Evolutionary conservation across 2,329 filamentous ascomycete species (phyloP), one percentile per base, ranked within the genome.

Genomic region (Alternaria conjuncta): DNA sequence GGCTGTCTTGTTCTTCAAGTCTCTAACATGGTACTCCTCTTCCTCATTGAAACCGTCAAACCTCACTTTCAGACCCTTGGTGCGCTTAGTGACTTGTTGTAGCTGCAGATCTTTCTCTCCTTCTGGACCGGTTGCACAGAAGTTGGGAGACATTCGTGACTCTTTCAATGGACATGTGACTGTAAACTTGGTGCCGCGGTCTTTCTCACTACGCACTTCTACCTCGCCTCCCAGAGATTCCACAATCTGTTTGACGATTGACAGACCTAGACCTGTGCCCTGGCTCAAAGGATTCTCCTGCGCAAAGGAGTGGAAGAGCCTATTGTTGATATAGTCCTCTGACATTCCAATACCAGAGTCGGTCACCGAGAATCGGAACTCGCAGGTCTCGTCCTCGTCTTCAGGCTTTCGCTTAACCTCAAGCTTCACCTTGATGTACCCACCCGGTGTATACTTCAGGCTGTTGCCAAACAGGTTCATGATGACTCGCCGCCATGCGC

Each of bases 261-360:
- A 77, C n/a, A 81, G 69, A 20, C 79, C 79, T 3, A 81, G 70
- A 11, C 79, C 79, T 12, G 78, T 80, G 12, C 79, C 79, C 28
- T 79, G 76, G n/a, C 72, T 76, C 6, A 80, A 61, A 23, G 78
- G 74, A 18, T 81, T 78, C 49, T 81, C 79, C 59, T 81, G 79
- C 2, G 78, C 76, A 53, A 81, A 81, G 3, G 79, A 80, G 41
- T 78, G 76, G 63, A 78, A 81, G 0, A 81, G 66, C 46, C 76
- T 71, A 41, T 75, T 73, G 60, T 78, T 73, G 44, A 81, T 70
- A 54, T 80, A 81, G 36, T 81, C 77, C 43, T 78, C 71, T 2
- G 78, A 80, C 77, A 81, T 81, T 3, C 79, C 79, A 25, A 79
- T 79, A n/a, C 79, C 79, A 15, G 78, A 79, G 32, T 81, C 79